phyloP scores from a whole-genome alignment of 805 yeast genomes.

The Spathaspora sp. region DNA sequence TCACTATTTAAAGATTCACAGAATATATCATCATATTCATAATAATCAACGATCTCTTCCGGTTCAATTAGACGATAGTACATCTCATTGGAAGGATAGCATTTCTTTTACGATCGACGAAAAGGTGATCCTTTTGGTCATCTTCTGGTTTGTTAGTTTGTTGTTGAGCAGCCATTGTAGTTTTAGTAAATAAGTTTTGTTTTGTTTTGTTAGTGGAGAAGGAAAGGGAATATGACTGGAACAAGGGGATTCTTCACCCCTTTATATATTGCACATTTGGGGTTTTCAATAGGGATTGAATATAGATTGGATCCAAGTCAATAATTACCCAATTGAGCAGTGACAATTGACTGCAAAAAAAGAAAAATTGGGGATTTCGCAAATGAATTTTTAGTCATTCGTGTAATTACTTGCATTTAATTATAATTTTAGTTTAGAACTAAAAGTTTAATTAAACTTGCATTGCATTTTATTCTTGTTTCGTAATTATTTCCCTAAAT shows the following conservation, averaged over 20 bases:
- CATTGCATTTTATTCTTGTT: too few relatives aligned
- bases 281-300: not conserved
- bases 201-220: not conserved
- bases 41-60: not conserved
- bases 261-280: not conserved
- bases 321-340: not conserved
- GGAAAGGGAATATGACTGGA: not conserved
- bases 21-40: not conserved
- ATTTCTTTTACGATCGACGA: not conserved
- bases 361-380: not conserved
- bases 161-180: conserved; percentile 7
- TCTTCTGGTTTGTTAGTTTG: not conserved
- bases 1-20: not conserved
- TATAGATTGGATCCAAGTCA: not conserved
- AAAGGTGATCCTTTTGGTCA: not conserved
- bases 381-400: not conserved
- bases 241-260: not conserved
- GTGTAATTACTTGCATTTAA: not conserved
- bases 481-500: not conserved
- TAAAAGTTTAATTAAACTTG: not conserved
- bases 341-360: not conserved
- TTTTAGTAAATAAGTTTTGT: not conserved
- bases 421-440: not conserved
- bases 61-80: not conserved
- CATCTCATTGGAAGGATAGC: not conserved